Conservation (phyloP, 1,284 basidiomycete genomes). For the Amylostereum chailletii region DNA sequence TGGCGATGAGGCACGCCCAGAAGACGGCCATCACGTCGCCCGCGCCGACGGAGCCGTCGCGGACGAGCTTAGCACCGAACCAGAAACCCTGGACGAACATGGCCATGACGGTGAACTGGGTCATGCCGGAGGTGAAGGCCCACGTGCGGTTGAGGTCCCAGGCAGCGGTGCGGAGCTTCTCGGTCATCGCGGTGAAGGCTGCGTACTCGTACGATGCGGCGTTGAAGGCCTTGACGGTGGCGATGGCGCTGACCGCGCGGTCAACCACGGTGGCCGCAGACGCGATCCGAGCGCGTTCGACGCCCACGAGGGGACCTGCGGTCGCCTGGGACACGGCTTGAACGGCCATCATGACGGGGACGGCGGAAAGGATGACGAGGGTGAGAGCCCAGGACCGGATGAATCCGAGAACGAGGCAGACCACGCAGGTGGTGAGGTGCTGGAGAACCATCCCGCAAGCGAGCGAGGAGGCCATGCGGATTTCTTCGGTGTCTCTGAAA, state of each 20-base stretch:
- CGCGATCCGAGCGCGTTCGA: conserved; percentile 63
- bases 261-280: conserved; percentile 74
- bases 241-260: conserved; percentile 70
- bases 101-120: conserved; percentile 75
- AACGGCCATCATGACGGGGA: conserved; percentile 76
- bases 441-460: conserved; percentile 75
- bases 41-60: conserved; percentile 55
- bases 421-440: conserved; percentile 71
- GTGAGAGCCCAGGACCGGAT: conserved; percentile 76
- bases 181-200: conserved; percentile 40
- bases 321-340: conserved; percentile 69
- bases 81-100: conserved; percentile 98
- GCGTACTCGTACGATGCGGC: conserved; percentile 58
- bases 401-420: conserved; percentile 80
- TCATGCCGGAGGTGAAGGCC: conserved; percentile 62
- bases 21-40: conserved; percentile 92
- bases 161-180: conserved; percentile 38
- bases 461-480: conserved; percentile 77
- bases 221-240: conserved; percentile 96
- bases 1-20: conserved; percentile 91
- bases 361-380: conserved; percentile 83
- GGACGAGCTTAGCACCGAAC: conserved; percentile 87
- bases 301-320: conserved; percentile 57
- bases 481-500: conserved; percentile 87
- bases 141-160: conserved; percentile 62